Conservation (phyloP, 2,329 filamentous ascomycete species). For the Phialocephala subalpina region DNA sequence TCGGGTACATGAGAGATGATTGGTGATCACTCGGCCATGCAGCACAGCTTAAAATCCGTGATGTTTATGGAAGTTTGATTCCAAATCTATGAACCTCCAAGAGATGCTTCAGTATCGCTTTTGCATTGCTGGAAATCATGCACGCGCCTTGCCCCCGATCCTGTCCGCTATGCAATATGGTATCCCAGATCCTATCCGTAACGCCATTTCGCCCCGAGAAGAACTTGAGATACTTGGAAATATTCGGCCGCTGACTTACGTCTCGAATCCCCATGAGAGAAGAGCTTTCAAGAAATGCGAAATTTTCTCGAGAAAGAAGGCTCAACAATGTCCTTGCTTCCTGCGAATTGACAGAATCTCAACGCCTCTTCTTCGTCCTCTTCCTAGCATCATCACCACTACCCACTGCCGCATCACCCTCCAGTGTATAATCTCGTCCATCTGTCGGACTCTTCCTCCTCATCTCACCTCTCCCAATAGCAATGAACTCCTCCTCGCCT, state of each 20-base stretch:
- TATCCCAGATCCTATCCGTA: constrained; percentile 3
- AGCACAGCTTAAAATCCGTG: background rate
- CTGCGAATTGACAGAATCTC: no score
- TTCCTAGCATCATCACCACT: constrained; percentile 48
- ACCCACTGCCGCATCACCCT: constrained; percentile 53
- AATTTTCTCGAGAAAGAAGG: background rate
- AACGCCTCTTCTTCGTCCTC: constrained; percentile 36
- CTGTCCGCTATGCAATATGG: background rate
- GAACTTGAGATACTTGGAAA: background rate
- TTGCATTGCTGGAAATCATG: background rate
- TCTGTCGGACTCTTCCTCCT: constrained; percentile 84
- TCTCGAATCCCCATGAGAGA: background rate
- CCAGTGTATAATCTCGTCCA: constrained; percentile 71
- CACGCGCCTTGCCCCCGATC: background rate
- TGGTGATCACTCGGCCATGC: background rate
- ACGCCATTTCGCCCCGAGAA: background rate
- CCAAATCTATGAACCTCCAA: background rate
- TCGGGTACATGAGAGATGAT: background rate
- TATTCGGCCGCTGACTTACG: background rate
- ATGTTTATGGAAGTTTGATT: background rate
- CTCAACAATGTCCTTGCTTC: no score
- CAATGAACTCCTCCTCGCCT: constrained; percentile 87
- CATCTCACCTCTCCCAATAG: constrained; percentile 80
- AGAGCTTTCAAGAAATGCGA: background rate
- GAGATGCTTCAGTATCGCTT: background rate